A percentile compares a stretch with the other conserved stretches of the same genome.
Evolutionary conservation across 2,329 filamentous ascomycete genomes (phyloP).

Genomic region (Emergomyces pasteurianus): DNA sequence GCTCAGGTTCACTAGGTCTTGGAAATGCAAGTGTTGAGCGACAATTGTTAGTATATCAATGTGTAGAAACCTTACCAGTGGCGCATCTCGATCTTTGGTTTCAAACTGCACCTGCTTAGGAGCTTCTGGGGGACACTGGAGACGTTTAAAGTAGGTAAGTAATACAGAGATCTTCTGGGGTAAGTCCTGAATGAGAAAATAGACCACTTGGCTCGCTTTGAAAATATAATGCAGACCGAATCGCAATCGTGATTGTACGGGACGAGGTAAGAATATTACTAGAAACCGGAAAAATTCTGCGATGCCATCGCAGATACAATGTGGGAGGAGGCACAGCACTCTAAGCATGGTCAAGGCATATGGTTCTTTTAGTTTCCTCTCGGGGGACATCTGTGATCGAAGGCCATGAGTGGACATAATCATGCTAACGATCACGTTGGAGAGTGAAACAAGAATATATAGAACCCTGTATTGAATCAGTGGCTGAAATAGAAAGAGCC

Average conservation of each 20-base stretch:
- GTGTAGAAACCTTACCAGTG: not conserved
- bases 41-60: not conserved
- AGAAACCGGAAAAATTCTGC: not conserved
- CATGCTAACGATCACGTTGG: not conserved
- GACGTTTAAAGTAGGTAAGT: not conserved
- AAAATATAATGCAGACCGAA: not conserved
- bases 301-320: not conserved
- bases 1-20: conserved; percentile 3
- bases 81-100: not conserved
- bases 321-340: not conserved
- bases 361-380: not conserved
- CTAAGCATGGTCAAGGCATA: not conserved
- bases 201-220: not conserved
- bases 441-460: not conserved
- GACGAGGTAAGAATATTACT: not conserved
- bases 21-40: not conserved
- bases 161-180: not conserved
- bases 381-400: not conserved
- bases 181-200: not conserved
- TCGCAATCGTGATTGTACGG: not conserved
- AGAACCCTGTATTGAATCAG: not conserved
- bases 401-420: not conserved
- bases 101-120: not conserved
- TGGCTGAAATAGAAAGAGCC: not conserved
- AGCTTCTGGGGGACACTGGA: not conserved